phyloP scores from a whole-genome alignment of 2,329 filamentous ascomycete species.

The Botryosphaeria agaves region DNA sequence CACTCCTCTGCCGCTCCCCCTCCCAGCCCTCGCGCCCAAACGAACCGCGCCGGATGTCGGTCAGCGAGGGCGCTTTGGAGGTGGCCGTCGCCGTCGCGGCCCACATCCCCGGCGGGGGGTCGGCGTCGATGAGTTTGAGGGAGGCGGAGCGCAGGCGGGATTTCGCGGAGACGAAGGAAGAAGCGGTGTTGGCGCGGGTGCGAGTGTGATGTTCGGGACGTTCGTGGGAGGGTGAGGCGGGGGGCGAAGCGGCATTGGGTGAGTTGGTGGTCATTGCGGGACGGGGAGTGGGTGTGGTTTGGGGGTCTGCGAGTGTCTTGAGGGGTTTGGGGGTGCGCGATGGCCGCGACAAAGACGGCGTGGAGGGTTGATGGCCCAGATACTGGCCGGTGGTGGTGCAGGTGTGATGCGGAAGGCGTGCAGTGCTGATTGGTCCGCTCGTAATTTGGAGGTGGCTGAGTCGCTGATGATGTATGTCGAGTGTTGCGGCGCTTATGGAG shows the following conservation, averaged over 20 bases:
- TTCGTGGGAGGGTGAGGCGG: neutral
- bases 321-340: too few species aligned
- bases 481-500: too few species aligned
- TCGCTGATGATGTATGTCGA: too few species aligned
- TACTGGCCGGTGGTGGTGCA: too few species aligned
- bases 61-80: conserved; percentile 23
- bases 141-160: neutral
- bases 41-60: conserved; percentile 20
- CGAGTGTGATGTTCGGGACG: conserved; percentile 1
- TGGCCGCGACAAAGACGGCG: too few species aligned
- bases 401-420: too few species aligned
- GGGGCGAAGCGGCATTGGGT: too few species aligned
- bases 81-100: conserved; percentile 24
- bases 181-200: conserved; percentile 1
- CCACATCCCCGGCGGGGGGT: conserved; percentile 24
- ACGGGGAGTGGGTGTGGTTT: neutral
- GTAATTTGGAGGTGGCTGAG: too few species aligned
- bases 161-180: conserved; percentile 1
- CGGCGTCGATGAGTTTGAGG: conserved; percentile 4
- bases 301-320: too few species aligned
- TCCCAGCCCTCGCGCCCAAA: conserved; percentile 7
- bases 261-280: neutral
- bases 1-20: neutral
- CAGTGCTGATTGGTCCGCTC: too few species aligned
- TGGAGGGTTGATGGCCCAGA: too few species aligned